Percentiles rank a stretch among this genome's conserved stretches.
Evolutionary conservation across 257 asterid species (phyloP).

Genomic region (Knoxia roxburghii): DNA sequence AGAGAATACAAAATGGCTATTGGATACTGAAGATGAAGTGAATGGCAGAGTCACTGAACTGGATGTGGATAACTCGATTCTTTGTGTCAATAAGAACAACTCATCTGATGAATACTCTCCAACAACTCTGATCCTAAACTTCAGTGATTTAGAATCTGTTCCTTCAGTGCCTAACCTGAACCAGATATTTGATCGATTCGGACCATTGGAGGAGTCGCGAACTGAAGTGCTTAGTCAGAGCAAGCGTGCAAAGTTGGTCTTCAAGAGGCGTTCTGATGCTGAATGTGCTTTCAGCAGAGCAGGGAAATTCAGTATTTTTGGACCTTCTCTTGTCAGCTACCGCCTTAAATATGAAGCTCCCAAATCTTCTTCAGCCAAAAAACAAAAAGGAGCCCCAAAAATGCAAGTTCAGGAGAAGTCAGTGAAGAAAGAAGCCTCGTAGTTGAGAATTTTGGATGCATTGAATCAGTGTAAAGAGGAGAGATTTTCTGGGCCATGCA

Average conservation of each 20-base stretch:
- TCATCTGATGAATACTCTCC: constrained; percentile 36
- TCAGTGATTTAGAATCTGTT: constrained; percentile 44
- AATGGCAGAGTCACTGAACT: constrained; percentile 11
- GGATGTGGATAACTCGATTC: constrained; percentile 19
- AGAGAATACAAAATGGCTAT: constrained; percentile 10
- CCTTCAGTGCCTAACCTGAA: constrained; percentile 50
- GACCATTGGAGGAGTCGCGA: constrained; percentile 52
- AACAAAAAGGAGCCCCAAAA: constrained; percentile 35
- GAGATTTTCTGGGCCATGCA: constrained; percentile 3
- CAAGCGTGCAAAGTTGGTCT: constrained; percentile 57
- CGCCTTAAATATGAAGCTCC: constrained; percentile 39
- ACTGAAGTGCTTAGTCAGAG: constrained; percentile 48
- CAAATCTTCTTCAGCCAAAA: constrained; percentile 30
- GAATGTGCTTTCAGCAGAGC: constrained; percentile 68
- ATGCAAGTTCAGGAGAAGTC: constrained; percentile 15
- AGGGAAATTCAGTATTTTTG: constrained; percentile 62
- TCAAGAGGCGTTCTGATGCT: constrained; percentile 54
- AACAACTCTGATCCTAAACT: constrained; percentile 52
- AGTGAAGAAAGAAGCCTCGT: constrained; percentile 23
- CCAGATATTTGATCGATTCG: constrained; percentile 49
- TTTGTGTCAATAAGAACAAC: constrained; percentile 18
- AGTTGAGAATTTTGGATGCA: not conserved
- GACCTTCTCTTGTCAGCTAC: constrained; percentile 65
- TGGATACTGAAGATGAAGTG: constrained; percentile 16
- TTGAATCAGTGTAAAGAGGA: constrained; percentile 8